phyloP scores from a whole-genome alignment of 345 rosid genomes.

The Conringia planisiliqua region DNA sequence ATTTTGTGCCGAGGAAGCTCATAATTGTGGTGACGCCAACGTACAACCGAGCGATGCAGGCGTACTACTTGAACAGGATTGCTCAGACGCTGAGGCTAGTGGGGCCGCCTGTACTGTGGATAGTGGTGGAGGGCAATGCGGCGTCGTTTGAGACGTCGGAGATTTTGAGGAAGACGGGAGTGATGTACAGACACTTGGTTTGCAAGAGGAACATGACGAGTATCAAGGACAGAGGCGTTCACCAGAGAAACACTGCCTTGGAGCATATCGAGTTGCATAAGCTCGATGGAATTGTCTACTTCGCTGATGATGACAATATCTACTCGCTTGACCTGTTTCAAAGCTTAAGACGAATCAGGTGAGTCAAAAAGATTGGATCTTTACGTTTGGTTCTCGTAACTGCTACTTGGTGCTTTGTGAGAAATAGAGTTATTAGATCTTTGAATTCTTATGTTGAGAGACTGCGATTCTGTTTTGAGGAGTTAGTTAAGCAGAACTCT shows the following conservation, averaged over 20 bases:
- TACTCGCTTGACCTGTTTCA: constrained; percentile 75
- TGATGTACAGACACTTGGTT: constrained; percentile 83
- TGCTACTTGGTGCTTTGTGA: constrained; percentile 1
- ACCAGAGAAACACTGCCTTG: constrained; percentile 72
- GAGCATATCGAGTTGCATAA: constrained; percentile 75
- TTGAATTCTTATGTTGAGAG: neutral
- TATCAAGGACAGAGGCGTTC: constrained; percentile 70
- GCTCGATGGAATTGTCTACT: constrained; percentile 82
- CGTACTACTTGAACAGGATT: constrained; percentile 64
- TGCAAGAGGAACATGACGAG: constrained; percentile 47
- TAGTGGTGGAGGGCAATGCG: constrained; percentile 71
- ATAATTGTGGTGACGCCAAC: constrained; percentile 86
- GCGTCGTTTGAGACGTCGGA: constrained; percentile 82
- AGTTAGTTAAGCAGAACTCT: neutral
- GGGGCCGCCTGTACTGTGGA: constrained; percentile 80
- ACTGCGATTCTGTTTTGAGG: neutral
- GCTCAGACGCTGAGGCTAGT: constrained; percentile 79
- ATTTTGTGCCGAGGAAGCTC: constrained; percentile 55
- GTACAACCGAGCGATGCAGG: constrained; percentile 74
- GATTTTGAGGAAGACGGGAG: constrained; percentile 74
- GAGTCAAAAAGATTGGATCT: neutral
- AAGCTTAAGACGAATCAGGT: constrained; percentile 69
- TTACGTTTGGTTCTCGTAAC: neutral
- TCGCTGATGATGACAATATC: constrained; percentile 78
- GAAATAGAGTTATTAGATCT: neutral